These are phyloP conservation scores for Epichloe aotearoae DNA, from an alignment of 2,329 filamentous ascomycete species.

Conservation along the genomic window DNA sequence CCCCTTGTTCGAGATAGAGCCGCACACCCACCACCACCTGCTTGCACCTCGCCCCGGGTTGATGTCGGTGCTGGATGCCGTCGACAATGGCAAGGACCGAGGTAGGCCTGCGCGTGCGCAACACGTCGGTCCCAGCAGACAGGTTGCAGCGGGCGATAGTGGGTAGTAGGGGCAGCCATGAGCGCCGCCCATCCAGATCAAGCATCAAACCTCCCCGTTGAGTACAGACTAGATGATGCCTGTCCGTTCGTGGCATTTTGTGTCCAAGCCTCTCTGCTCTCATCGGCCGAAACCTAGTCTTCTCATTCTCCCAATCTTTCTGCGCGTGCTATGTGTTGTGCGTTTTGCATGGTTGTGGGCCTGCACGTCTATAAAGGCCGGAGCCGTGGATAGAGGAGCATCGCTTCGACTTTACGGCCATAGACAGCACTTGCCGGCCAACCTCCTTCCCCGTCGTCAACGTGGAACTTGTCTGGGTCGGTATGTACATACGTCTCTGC, in stretches of 20 bases:
- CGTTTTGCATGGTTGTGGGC: background rate
- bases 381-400: background rate
- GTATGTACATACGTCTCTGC: background rate
- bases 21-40: conserved; percentile 1
- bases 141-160: background rate
- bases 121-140: conserved; percentile 3
- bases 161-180: background rate
- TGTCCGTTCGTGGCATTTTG: background rate
- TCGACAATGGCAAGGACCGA: conserved; percentile 4
- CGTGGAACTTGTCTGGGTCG: background rate
- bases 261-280: background rate
- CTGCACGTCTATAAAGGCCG: background rate
- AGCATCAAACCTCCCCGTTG: background rate
- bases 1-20: conserved; percentile 5
- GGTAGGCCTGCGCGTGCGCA: conserved; percentile 2
- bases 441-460: background rate
- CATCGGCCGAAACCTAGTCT: background rate
- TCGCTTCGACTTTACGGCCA: background rate
- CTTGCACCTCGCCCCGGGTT: conserved; percentile 1
- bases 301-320: background rate
- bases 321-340: background rate
- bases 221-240: background rate
- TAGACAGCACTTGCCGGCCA: background rate
- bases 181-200: background rate
- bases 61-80: conserved; percentile 1